A percentile compares a stretch with the other conserved stretches of the same genome.
phyloP scores from a whole-genome alignment of 257 asterid species.

The Plantago elongata region DNA sequence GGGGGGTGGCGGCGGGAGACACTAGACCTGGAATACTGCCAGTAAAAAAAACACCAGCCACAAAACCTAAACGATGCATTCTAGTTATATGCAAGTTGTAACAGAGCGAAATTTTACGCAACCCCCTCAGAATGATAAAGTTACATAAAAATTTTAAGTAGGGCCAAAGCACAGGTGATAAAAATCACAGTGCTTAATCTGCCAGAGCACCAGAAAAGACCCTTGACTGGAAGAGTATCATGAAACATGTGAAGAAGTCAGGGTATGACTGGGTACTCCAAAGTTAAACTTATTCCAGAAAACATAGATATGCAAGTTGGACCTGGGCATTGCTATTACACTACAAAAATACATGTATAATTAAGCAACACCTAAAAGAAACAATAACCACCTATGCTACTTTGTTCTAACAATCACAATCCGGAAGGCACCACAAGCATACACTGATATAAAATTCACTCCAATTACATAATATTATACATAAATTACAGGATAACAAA shows the following conservation, averaged over 20 bases:
- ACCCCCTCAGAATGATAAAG: not conserved
- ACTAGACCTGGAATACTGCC: too few relatives aligned
- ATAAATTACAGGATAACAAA: not conserved
- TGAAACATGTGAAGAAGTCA: not conserved
- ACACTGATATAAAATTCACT: constrained; percentile 1
- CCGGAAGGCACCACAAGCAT: not conserved
- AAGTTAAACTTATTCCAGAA: not conserved
- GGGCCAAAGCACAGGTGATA: not conserved
- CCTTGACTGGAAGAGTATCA: not conserved
- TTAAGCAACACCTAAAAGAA: constrained; percentile 5
- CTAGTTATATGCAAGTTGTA: not conserved
- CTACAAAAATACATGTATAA: not conserved
- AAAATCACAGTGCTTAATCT: not conserved
- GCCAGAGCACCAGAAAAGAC: not conserved
- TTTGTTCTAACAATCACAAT: too few relatives aligned
- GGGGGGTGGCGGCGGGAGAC: too few relatives aligned
- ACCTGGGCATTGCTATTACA: not conserved
- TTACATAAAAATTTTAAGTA: not conserved
- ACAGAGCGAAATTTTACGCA: not conserved
- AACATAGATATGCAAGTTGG: not conserved
- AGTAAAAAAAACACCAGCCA: too few relatives aligned
- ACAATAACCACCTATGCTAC: not conserved
- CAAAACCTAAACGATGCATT: not conserved
- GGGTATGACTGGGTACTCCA: not conserved
- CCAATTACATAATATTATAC: not conserved